Percentiles rank a stretch among this genome's conserved stretches.
Evolutionary conservation across 768 basidiomycete species (phyloP).

Genomic region (Trametes cingulata): DNA sequence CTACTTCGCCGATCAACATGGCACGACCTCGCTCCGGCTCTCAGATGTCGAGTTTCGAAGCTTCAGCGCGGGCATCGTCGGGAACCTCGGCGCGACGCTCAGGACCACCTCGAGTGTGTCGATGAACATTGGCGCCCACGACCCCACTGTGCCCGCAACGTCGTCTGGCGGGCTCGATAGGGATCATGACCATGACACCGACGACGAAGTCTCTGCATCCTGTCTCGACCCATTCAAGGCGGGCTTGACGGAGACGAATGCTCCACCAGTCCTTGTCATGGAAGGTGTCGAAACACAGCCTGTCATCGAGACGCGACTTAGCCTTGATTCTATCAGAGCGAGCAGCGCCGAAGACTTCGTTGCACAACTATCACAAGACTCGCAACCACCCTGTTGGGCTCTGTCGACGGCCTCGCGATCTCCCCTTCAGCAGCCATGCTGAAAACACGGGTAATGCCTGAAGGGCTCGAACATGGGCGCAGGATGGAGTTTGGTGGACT

Average conservation of each 20-base stretch:
- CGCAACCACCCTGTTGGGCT: too few relatives aligned
- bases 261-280: too few relatives aligned
- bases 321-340: too few relatives aligned
- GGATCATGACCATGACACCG: not conserved
- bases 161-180: not conserved
- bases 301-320: too few relatives aligned
- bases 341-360: too few relatives aligned
- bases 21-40: not conserved
- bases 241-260: not conserved
- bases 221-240: not conserved
- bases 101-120: not conserved
- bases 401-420: conserved; percentile 71
- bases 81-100: conserved; percentile 7
- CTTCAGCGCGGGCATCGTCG: not conserved
- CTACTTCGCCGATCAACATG: not conserved
- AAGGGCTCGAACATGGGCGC: conserved; percentile 71
- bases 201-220: not conserved
- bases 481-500: conserved; percentile 67
- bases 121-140: not conserved
- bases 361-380: too few relatives aligned
- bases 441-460: conserved; percentile 51
- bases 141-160: not conserved
- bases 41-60: not conserved
- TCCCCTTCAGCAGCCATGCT: conserved; percentile 50
- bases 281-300: too few relatives aligned